Base-by-base conservation (phyloP, 306 rosid species). In the Potentilla sterilis region DNA sequence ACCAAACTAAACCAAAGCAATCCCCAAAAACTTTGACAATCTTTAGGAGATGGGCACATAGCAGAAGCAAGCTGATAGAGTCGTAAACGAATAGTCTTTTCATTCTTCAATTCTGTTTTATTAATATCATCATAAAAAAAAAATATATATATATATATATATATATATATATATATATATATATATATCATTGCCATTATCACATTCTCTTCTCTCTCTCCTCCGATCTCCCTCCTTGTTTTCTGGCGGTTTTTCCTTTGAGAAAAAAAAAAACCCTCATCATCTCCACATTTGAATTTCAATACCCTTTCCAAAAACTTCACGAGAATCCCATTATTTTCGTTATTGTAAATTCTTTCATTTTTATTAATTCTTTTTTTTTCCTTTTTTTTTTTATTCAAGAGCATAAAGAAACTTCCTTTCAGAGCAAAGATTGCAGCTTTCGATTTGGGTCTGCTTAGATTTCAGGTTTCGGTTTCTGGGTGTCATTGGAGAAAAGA, bases 121-220 rank as follows among this genome's bases (percentile, higher is more conserved):
- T 15, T 1, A 16, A 3, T 11, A 14, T 14, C 21, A 24, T 63
- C 21, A 58, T n/a, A n/a, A n/a, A n/a, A n/a, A n/a, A n/a, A n/a
- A n/a, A n/a, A n/a, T n/a, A n/a, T n/a, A n/a, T n/a, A n/a, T n/a
- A n/a, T n/a, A n/a, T n/a, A n/a, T n/a, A n/a, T n/a, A n/a, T n/a
- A n/a, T n/a, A n/a, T n/a, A n/a, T n/a, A n/a, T n/a, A n/a, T n/a
- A n/a, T n/a, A n/a, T n/a, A n/a, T n/a, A n/a, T n/a, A n/a, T n/a
- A n/a, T n/a, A n/a, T n/a, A n/a, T n/a, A n/a, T 8, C 75, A 69
- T 73, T 69, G 76, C 76, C 78, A 63, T 91, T 85, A 89, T 88
- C 77, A 0, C 28, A 28, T 28, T 28, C 28, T 24, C 71, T 72
- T 32, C 59, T 77, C 84, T 85, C 89, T 79, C 87, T 83, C 93